Base-by-base conservation (phyloP, 345 rosid species). In the Eucalyptus tenuipes region DNA sequence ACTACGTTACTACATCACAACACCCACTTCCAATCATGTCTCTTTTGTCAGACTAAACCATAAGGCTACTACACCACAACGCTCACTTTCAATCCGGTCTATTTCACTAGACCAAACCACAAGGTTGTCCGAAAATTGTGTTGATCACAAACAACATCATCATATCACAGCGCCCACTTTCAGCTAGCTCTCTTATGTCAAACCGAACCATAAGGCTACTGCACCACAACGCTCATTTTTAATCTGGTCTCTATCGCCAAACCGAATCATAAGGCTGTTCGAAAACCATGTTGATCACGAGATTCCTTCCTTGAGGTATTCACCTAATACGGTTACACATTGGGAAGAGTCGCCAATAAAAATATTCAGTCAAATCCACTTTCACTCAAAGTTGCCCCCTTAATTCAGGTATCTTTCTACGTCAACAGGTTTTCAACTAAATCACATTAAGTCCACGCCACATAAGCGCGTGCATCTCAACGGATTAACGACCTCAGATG, bases 121-220 rank as follows among this genome's bases (percentile, higher is more conserved):
- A 66, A 68, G 40, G 22, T 10, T 68, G 12, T 31, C 6, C 3
- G 1, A 27, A 27, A 27, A 59, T 6, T 11, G 1, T 15, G 3
- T 59, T 59, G 15, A 55, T 55, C 22, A 22, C 29, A 9, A 2
- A 55, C 59, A 22, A 24, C 3, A 1, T 22, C 5, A 5, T 24
- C 11, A 55, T 4, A 24, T 55, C 61, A 55, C 61, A 17, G 33
- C 12, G 2, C 24, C 24, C 80, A 68, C 3, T 33, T 66, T 31
- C 3, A 68, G 5, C 7, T 0, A 7, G 2, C 7, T 31, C 22
- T 31, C 22, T 16, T 66, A 31, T 4, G 42, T 3, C 42, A 7
- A 8, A 33, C 7, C 2, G 0, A 68, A 16, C 5, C 7, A 33
- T 33, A 68, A 68, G 40, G 24, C 24, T 52, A 52, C 0, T 7